These are phyloP conservation scores for Mycocentrospora acerina DNA, from an alignment of 2,329 filamentous ascomycete genomes.

Conservation along the genomic window DNA sequence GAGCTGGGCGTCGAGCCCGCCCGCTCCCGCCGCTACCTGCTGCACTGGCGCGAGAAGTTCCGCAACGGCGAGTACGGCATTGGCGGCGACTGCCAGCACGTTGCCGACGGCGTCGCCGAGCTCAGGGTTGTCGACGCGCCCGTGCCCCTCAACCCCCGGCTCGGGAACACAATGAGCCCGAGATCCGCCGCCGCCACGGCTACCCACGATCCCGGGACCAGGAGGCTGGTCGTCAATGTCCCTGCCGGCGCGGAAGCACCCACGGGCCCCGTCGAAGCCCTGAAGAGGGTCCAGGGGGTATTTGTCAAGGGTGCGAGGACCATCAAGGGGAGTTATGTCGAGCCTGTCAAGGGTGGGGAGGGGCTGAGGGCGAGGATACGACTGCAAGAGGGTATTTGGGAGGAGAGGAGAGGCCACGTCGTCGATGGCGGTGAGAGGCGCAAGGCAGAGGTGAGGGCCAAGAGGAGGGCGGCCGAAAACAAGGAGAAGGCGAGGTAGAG, in stretches of 20 bases:
- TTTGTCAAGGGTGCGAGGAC: constrained; percentile 66
- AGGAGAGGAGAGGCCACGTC: constrained; percentile 82
- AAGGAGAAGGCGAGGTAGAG: constrained; percentile 61
- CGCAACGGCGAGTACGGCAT: constrained; percentile 74
- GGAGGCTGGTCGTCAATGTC: constrained; percentile 63
- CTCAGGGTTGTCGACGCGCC: constrained; percentile 60
- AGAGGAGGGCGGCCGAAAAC: constrained; percentile 77
- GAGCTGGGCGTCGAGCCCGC: constrained; percentile 84
- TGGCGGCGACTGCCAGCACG: constrained; percentile 77
- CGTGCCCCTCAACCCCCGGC: constrained; percentile 30
- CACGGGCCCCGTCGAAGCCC: constrained; percentile 46
- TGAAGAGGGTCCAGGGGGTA: constrained; percentile 64
- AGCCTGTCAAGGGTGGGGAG: constrained; percentile 63
- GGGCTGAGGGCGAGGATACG: constrained; percentile 65
- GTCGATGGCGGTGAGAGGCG: constrained; percentile 95
- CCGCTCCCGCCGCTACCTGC: constrained; percentile 76
- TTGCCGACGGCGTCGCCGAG: constrained; percentile 61
- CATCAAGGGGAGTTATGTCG: constrained; percentile 74
- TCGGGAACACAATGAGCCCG: constrained; percentile 24
- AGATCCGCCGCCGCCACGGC: constrained; percentile 48
- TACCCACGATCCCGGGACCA: constrained; percentile 56
- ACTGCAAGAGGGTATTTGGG: constrained; percentile 88
- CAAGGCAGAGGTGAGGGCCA: constrained; percentile 80
- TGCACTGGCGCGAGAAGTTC: constrained; percentile 87
- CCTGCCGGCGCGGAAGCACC: constrained; percentile 44